phyloP scores from a whole-genome alignment of 1,284 basidiomycete species.

The Heterobasidion annosum region DNA sequence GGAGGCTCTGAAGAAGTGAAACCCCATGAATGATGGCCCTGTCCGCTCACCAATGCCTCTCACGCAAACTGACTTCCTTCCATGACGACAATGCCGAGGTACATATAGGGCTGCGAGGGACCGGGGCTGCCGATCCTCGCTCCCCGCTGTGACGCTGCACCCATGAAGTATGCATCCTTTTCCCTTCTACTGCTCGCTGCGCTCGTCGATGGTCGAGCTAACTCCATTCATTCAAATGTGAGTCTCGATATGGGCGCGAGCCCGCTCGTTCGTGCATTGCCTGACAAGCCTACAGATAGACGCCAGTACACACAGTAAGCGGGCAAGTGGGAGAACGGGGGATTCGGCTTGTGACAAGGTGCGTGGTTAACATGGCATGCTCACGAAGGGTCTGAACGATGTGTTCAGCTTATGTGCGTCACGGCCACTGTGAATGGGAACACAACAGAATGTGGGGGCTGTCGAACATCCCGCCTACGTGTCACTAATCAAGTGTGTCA shows the following conservation, averaged over 20 bases:
- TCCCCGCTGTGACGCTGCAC: neutral
- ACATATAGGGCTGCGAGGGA: neutral
- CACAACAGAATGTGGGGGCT: neutral
- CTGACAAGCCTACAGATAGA: too few species aligned
- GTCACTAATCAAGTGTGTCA: neutral
- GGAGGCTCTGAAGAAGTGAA: neutral
- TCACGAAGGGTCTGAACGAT: neutral
- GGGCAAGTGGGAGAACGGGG: neutral
- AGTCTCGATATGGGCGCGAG: too few species aligned
- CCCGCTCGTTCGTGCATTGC: too few species aligned
- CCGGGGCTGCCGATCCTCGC: neutral
- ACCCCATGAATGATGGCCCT: neutral
- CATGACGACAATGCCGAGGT: neutral
- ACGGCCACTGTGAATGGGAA: neutral
- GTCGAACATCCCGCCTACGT: too few species aligned
- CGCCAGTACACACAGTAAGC: neutral
- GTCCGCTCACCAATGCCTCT: neutral
- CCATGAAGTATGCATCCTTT: neutral
- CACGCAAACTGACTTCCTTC: neutral
- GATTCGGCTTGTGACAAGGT: neutral
- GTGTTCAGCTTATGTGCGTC: neutral
- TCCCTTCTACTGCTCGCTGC: neutral
- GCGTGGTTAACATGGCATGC: neutral
- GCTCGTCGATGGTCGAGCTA: neutral
- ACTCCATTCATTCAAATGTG: too few species aligned